Conservation (phyloP, 768 basidiomycete species). For the Daedaleopsis sinensis region DNA sequence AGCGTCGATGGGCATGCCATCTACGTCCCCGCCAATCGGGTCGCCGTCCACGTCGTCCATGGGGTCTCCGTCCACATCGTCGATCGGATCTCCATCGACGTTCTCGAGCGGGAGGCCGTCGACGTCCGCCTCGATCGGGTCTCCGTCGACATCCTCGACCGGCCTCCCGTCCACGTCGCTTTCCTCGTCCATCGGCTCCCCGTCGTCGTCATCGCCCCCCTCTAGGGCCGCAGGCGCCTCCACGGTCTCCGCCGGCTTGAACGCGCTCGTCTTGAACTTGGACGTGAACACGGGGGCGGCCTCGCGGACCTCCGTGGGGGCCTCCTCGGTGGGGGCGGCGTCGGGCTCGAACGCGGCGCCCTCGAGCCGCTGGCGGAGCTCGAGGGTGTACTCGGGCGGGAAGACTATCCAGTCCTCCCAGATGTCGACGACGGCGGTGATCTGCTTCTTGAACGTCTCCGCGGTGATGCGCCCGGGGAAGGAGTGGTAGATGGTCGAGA, state of each 20-base stretch:
- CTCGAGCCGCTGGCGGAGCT: slow-evolving; percentile 75
- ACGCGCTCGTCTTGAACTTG: slow-evolving; percentile 78
- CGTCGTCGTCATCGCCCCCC: slow-evolving; percentile 38
- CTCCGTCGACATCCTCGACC: slow-evolving; percentile 49
- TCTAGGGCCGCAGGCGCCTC: slow-evolving; percentile 26
- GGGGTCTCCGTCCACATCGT: slow-evolving; percentile 40
- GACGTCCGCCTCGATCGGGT: slow-evolving; percentile 45
- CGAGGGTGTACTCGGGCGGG: slow-evolving; percentile 78
- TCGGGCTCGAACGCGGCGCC: slow-evolving; percentile 45
- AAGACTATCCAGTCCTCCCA: slow-evolving; percentile 99
- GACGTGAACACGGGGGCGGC: slow-evolving; percentile 43
- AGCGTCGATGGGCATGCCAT: slow-evolving; percentile 43
- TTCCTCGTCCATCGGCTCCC: slow-evolving; percentile 43
- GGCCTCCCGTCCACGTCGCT: slow-evolving; percentile 58
- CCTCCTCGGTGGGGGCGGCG: slow-evolving; percentile 30
- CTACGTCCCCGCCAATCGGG: slow-evolving; percentile 41
- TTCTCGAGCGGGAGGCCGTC: slow-evolving; percentile 39
- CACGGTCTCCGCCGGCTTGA: slow-evolving; percentile 65
- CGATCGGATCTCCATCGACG: slow-evolving; percentile 36
- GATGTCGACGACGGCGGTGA: slow-evolving; percentile 85
- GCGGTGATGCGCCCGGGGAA: slow-evolving; percentile 97
- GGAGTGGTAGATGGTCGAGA: slow-evolving; percentile 91
- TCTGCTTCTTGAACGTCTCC: slow-evolving; percentile 94
- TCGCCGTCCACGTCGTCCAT: slow-evolving; percentile 37
- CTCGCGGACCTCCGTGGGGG: slow-evolving; percentile 32